Conservation (phyloP, 306 rosid species). For the Rosa chinensis region DNA sequence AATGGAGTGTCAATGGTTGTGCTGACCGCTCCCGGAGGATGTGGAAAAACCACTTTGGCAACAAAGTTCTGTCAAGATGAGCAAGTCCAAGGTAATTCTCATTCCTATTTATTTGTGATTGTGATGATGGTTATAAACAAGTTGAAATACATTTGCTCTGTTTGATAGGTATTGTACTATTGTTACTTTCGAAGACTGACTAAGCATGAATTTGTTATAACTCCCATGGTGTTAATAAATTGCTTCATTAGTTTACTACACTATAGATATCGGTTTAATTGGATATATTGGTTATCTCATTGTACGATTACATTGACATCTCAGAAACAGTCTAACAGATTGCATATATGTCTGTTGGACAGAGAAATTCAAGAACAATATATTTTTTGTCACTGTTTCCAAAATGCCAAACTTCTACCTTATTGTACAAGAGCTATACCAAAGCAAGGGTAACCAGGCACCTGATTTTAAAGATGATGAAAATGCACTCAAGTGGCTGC, state of each 20-base stretch:
- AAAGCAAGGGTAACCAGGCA: constrained; percentile 15
- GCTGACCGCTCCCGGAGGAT: constrained; percentile 49
- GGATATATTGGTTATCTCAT: not conserved
- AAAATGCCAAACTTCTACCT: constrained; percentile 34
- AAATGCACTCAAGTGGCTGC: constrained; percentile 16
- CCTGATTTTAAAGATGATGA: constrained; percentile 40
- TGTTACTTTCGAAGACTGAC: not conserved
- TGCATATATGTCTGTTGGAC: not conserved
- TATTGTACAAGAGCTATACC: constrained; percentile 38
- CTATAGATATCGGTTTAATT: no score
- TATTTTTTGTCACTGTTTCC: constrained; percentile 44
- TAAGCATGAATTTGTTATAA: not conserved
- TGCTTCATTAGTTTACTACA: no score
- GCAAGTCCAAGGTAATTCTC: constrained; percentile 38
- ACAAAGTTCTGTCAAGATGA: constrained; percentile 42
- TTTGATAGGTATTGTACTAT: not conserved
- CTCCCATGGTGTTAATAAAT: not conserved
- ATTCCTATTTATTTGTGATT: not conserved
- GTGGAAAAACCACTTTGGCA: constrained; percentile 57
- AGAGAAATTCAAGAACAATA: constrained; percentile 46
- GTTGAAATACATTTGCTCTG: not conserved
- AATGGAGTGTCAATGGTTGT: constrained; percentile 25
- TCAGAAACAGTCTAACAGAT: not conserved
- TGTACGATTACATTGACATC: not conserved
- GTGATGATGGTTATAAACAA: not conserved